Conservation (phyloP, 164 flowering plant genomes). For the Magnolia officinalis region DNA sequence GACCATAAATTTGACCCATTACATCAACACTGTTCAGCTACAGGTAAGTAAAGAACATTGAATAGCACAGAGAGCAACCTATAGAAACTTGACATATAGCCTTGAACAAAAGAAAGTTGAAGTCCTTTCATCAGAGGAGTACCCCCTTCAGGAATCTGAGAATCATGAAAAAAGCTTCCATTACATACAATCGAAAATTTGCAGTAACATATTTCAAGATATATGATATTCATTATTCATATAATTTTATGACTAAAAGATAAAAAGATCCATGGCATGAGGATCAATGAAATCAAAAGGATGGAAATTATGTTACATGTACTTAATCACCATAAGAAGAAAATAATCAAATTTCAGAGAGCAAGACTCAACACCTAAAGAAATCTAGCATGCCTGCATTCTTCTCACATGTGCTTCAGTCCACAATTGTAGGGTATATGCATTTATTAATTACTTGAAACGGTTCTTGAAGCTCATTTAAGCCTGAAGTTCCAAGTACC, state of each 20-base stretch:
- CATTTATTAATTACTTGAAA: not conserved
- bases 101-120: slow-evolving; percentile 77
- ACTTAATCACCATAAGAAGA: too few relatives aligned
- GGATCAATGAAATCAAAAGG: too few relatives aligned
- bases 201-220: not conserved
- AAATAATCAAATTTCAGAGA: not conserved
- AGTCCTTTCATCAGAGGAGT: slow-evolving; percentile 42
- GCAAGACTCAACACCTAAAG: not conserved
- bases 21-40: slow-evolving; percentile 4
- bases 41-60: not conserved
- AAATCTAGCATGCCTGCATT: too few relatives aligned
- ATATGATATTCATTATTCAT: too few relatives aligned
- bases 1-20: not conserved
- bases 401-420: too few relatives aligned
- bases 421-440: not conserved
- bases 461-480: not conserved
- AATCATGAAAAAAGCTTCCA: slow-evolving; percentile 4
- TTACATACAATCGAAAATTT: not conserved
- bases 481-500: too few relatives aligned
- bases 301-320: too few relatives aligned
- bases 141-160: slow-evolving; percentile 57
- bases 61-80: slow-evolving; percentile 40
- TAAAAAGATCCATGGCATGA: too few relatives aligned
- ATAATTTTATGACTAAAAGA: too few relatives aligned
- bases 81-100: slow-evolving; percentile 75